These are phyloP conservation scores for Puccinia horiana DNA, from an alignment of 1,284 basidiomycete species.

Conservation along the genomic window DNA sequence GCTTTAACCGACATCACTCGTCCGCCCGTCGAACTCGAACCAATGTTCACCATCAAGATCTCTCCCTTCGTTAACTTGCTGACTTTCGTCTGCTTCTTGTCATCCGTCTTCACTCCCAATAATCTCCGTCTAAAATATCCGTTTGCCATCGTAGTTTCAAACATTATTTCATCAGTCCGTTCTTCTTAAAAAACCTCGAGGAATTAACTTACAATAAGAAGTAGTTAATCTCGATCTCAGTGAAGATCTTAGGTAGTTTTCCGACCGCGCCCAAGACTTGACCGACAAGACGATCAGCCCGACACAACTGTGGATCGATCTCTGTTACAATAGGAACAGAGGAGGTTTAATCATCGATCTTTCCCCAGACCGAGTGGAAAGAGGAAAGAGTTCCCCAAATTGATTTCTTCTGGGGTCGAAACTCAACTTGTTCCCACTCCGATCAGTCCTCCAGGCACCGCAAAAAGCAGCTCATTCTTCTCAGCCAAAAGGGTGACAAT, in stretches of 20 bases:
- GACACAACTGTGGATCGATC: constrained; percentile 93
- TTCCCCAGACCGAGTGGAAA: not conserved
- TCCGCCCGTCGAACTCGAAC: constrained; percentile 89
- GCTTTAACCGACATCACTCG: constrained; percentile 87
- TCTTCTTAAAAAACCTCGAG: not conserved
- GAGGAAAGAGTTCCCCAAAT: not conserved
- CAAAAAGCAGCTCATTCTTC: constrained; percentile 89
- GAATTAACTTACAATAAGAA: constrained; percentile 68
- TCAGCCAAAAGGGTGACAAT: constrained; percentile 92
- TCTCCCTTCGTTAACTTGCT: constrained; percentile 90
- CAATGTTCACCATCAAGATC: constrained; percentile 88
- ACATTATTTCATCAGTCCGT: not conserved
- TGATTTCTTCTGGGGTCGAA: too few species aligned
- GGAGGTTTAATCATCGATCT: not conserved
- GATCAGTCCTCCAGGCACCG: constrained; percentile 94
- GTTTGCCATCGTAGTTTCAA: constrained; percentile 52
- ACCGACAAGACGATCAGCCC: constrained; percentile 93
- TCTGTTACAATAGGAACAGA: not conserved
- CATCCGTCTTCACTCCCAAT: constrained; percentile 96
- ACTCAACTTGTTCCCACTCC: constrained; percentile 83
- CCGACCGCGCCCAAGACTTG: constrained; percentile 94
- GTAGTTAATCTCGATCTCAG: constrained; percentile 83
- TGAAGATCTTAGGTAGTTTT: constrained; percentile 88
- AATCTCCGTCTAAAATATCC: constrained; percentile 70
- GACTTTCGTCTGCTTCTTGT: constrained; percentile 97